A percentile compares a stretch with the other conserved stretches of the same genome.
These are phyloP conservation scores for Candida montana DNA, from an alignment of 805 yeast genomes.

Conservation along the genomic window DNA sequence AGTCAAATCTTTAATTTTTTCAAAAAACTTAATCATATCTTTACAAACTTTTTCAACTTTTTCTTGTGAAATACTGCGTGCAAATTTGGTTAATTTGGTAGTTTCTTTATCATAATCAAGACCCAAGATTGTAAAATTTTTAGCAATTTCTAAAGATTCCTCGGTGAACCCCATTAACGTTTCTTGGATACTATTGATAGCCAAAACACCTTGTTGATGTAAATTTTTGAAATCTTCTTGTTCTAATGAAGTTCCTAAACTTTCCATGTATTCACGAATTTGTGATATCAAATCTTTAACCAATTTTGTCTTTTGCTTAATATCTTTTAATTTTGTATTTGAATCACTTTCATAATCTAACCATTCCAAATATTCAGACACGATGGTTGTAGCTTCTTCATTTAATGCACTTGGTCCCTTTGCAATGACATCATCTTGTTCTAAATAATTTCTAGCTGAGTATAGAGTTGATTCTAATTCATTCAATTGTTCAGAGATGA, in stretches of 20 bases:
- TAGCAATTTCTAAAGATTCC: slow-evolving; percentile 38
- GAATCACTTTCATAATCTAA: slow-evolving; percentile 66
- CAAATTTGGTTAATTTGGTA: slow-evolving; percentile 33
- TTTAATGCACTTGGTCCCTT: slow-evolving; percentile 38
- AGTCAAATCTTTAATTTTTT: slow-evolving; percentile 24
- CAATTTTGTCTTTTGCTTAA: slow-evolving; percentile 28
- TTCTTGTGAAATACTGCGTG: slow-evolving; percentile 23
- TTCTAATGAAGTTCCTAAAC: slow-evolving; percentile 44
- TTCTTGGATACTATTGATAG: slow-evolving; percentile 39
- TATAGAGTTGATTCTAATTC: slow-evolving; percentile 71
- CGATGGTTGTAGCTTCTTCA: slow-evolving; percentile 31
- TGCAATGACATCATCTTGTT: slow-evolving; percentile 41
- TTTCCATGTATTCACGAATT: slow-evolving; percentile 34
- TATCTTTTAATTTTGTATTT: slow-evolving; percentile 36
- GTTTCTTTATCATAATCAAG: slow-evolving; percentile 51
- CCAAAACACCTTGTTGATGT: slow-evolving; percentile 36
- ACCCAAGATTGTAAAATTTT: slow-evolving; percentile 38
- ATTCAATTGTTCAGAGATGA: slow-evolving; percentile 57
- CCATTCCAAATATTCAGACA: slow-evolving; percentile 64
- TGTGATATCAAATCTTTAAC: slow-evolving; percentile 25
- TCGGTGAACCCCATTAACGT: slow-evolving; percentile 40
- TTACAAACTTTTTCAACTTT: slow-evolving; percentile 25
- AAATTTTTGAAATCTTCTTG: slow-evolving; percentile 38
- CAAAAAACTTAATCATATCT: slow-evolving; percentile 25
- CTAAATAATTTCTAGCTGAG: slow-evolving; percentile 54